These are phyloP conservation scores for Coemansia sp. DNA, from an alignment of 192 early-diverging fungal species.

Conservation along the genomic window DNA sequence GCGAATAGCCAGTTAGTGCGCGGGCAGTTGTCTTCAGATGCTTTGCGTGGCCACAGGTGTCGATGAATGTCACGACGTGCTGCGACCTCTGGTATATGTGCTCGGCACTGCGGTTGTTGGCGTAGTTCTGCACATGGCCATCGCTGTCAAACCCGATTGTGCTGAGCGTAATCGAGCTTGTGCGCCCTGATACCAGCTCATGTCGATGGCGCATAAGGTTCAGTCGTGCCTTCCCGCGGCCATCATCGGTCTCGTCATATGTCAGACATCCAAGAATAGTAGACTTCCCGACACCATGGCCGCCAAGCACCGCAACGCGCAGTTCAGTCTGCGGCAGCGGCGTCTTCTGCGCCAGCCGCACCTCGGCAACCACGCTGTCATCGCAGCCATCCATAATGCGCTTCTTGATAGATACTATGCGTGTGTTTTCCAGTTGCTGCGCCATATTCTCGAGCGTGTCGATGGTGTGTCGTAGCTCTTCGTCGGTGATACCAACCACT, in stretches of 20 bases:
- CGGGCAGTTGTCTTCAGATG: constrained; percentile 89
- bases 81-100: constrained; percentile 72
- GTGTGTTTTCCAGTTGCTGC: constrained; percentile 24
- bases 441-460: constrained; percentile 33
- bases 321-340: constrained; percentile 73
- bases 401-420: constrained; percentile 39
- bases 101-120: constrained; percentile 70
- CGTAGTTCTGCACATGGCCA: constrained; percentile 75
- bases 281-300: constrained; percentile 78
- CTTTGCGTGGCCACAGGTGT: constrained; percentile 87
- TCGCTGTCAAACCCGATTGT: constrained; percentile 79
- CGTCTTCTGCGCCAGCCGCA: constrained; percentile 63
- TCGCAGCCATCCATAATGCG: constrained; percentile 12
- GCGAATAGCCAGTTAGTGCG: constrained; percentile 84
- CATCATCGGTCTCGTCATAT: constrained; percentile 82
- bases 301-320: constrained; percentile 81
- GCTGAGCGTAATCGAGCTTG: constrained; percentile 84
- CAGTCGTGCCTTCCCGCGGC: constrained; percentile 77
- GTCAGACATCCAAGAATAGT: constrained; percentile 81
- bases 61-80: constrained; percentile 82
- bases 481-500: constrained; percentile 64
- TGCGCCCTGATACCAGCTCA: constrained; percentile 88
- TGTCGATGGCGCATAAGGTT: constrained; percentile 88
- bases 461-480: constrained; percentile 33
- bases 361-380: constrained; percentile 71